phyloP scores from a whole-genome alignment of 2,329 filamentous ascomycete species.

The Aspergillus uvarum region DNA sequence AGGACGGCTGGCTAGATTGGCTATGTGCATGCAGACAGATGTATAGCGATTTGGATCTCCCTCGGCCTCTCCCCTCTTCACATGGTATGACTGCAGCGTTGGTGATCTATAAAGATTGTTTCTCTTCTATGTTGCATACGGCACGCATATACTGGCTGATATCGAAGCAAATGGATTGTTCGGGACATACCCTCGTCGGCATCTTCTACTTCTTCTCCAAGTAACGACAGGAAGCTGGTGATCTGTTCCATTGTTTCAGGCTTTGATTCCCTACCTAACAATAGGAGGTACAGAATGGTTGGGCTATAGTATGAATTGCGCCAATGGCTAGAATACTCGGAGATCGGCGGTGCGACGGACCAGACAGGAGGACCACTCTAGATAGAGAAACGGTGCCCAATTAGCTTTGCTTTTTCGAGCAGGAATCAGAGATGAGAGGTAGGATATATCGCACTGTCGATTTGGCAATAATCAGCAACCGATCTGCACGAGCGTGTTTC shows the following conservation, averaged over 20 bases:
- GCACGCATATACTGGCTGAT: background rate
- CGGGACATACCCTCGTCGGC: conserved; percentile 58
- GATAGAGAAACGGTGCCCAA: background rate
- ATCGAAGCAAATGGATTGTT: background rate
- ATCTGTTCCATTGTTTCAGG: conserved; percentile 20
- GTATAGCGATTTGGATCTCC: no score
- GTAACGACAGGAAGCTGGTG: conserved; percentile 37
- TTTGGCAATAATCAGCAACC: background rate
- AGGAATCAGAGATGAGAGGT: background rate
- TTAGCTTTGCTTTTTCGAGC: background rate
- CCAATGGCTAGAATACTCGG: background rate
- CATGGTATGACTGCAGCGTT: background rate
- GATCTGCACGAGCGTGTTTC: background rate
- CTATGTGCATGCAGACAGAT: background rate
- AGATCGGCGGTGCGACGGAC: background rate
- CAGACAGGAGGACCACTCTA: background rate
- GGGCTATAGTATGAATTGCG: background rate
- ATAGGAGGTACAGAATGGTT: background rate
- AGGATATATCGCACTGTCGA: background rate
- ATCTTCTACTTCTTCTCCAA: conserved; percentile 56
- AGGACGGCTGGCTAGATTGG: background rate
- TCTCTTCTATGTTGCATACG: background rate
- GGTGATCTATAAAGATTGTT: background rate
- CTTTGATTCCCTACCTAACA: background rate
- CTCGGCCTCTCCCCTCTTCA: no score